Percentiles rank a stretch among this genome's conserved stretches.
Conservation (phyloP, 2,329 filamentous ascomycete species). For the Alternaria solani region DNA sequence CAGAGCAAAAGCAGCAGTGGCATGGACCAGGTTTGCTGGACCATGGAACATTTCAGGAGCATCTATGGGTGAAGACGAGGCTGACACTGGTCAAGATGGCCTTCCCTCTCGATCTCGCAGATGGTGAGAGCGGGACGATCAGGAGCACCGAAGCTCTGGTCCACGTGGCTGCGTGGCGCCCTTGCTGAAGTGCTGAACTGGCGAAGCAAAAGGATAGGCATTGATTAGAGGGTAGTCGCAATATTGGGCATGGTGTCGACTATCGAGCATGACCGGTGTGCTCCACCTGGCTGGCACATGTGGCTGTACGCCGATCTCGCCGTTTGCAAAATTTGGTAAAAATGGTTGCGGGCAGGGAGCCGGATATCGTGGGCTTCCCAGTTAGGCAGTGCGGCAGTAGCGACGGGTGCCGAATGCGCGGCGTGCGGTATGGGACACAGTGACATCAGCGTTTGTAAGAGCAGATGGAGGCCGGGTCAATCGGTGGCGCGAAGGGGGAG, state of each 20-base stretch:
- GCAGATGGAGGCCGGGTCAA: constrained; percentile 14
- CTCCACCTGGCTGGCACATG: neutral
- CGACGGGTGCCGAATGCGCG: constrained; percentile 3
- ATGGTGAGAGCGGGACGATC: constrained; percentile 10
- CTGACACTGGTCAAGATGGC: constrained; percentile 4
- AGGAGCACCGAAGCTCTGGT: neutral
- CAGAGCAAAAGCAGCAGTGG: constrained; percentile 3
- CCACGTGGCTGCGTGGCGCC: constrained; percentile 11
- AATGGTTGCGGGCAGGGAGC: neutral
- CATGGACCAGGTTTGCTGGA: neutral
- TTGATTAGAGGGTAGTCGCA: neutral
- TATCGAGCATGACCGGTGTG: neutral
- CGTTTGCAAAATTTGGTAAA: neutral
- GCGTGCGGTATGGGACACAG: neutral
- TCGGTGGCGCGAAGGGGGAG: constrained; percentile 13
- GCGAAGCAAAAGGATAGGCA: neutral
- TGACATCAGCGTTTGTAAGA: constrained; percentile 15
- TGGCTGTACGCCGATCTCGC: neutral
- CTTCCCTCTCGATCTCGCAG: constrained; percentile 7
- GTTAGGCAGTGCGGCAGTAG: constrained; percentile 1
- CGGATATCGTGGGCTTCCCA: constrained; percentile 8
- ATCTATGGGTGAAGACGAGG: neutral
- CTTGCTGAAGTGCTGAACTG: neutral
- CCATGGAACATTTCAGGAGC: constrained; percentile 9
- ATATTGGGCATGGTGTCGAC: neutral